phyloP scores from a whole-genome alignment of 2,329 filamentous ascomycete genomes.

The Dothiorella sarmentorum region DNA sequence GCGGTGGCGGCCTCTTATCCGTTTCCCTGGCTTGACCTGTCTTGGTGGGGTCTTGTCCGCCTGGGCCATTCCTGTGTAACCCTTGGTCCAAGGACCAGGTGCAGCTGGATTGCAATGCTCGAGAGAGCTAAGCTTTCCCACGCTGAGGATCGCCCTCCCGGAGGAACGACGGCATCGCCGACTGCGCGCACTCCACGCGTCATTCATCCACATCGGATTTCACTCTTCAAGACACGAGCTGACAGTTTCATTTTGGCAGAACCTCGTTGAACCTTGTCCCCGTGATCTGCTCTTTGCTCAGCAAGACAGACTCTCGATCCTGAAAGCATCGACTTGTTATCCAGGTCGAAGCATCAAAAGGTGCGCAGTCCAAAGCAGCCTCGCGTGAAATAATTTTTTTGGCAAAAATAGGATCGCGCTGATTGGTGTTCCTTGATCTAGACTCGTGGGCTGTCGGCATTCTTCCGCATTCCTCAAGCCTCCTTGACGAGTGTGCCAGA shows the following conservation, averaged over 20 bases:
- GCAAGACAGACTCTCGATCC: conserved; percentile 13
- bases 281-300: conserved; percentile 10
- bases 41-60: conserved; percentile 12
- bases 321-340: conserved; percentile 17
- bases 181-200: conserved; percentile 12
- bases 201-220: conserved; percentile 12
- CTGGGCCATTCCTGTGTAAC: conserved; percentile 19
- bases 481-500: conserved; percentile 38
- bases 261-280: conserved; percentile 6
- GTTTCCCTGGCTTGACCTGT: conserved; percentile 17
- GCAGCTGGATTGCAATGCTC: conserved; percentile 9
- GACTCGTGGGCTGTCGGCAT: conserved; percentile 30
- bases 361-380: neutral
- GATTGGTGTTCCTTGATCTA: conserved; percentile 28
- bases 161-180: neutral
- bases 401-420: conserved; percentile 18
- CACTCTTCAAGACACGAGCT: conserved; percentile 1
- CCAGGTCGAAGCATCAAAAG: conserved; percentile 13
- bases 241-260: conserved; percentile 9
- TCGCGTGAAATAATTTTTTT: neutral
- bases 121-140: conserved; percentile 5
- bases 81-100: conserved; percentile 18
- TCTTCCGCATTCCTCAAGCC: conserved; percentile 44
- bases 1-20: conserved; percentile 13
- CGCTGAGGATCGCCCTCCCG: conserved; percentile 10